Evolutionary conservation across 495 filamentous ascomycete genomes (phyloP).

Genomic region (Lophiostoma macrostomum): DNA sequence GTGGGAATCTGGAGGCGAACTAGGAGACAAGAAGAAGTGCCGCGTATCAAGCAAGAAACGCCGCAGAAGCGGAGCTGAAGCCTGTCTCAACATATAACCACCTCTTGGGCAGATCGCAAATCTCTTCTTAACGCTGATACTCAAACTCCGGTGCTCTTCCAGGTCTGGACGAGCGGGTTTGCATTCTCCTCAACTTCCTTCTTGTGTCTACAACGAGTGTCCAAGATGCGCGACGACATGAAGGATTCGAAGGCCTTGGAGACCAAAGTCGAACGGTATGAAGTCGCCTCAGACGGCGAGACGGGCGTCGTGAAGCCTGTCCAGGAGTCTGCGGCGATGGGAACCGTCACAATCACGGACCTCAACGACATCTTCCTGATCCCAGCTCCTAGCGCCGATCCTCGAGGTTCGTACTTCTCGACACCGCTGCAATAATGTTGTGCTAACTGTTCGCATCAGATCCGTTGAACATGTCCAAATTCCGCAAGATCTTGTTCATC

Average conservation of each 20-base stretch:
- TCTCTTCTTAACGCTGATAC: too few species aligned
- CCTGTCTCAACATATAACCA: too few species aligned
- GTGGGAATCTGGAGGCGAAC: background rate
- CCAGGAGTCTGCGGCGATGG: background rate
- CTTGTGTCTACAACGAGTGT: background rate
- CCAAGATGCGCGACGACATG: background rate
- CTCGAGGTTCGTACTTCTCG: background rate
- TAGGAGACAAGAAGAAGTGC: background rate
- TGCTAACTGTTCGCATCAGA: slow-evolving; percentile 6
- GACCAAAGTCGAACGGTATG: slow-evolving; percentile 1
- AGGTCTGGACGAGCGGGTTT: background rate
- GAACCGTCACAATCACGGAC: slow-evolving; percentile 1
- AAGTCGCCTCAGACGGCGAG: background rate
- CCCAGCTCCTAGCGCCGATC: slow-evolving; percentile 8
- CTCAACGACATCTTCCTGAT: slow-evolving; percentile 1
- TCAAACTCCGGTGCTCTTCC: too few species aligned
- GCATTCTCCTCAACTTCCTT: background rate
- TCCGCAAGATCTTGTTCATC: slow-evolving; percentile 19
- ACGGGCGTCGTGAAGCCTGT: background rate
- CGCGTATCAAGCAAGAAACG: too few species aligned
- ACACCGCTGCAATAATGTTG: background rate
- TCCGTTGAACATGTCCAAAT: slow-evolving; percentile 17
- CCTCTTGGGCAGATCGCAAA: too few species aligned
- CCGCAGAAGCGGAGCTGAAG: too few species aligned
- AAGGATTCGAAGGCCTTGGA: background rate